Base-by-base conservation (phyloP, 1,284 basidiomycete species). In the Caloboletus firmus region DNA sequence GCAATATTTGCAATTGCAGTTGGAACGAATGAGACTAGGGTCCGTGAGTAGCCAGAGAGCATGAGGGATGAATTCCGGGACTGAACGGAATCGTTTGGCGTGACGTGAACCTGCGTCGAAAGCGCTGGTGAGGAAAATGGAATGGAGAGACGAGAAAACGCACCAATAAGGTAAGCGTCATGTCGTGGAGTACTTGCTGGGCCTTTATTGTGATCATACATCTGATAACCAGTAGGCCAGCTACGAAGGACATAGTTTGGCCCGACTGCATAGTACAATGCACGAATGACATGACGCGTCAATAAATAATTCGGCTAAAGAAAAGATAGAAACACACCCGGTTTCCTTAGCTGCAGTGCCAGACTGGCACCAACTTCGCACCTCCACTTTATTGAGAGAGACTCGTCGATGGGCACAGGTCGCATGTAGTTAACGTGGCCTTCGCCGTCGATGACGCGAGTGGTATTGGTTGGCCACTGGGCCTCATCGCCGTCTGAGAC, bases 1-100 rank as follows among this genome's bases (percentile, higher is more conserved):
- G 67, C 90, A 93, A 66, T 93, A 93, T 67, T 91, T 91, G 76
- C 91, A 93, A 26, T 73, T 69, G 64, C 91, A 93, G 35, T 79
- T 79, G 0, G 67, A 59, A 22, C 74, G 70, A 59, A 80, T 70
- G 58, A 77, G 62, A 2, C 74, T 76, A 0, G 74, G 66, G 57
- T 89, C 83, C 5, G 75, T 74, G 68, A 86, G 77, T 2, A 93
- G 78, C 91, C 91, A 93, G 55, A 83, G 73, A 2, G 88, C 87
- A 64, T 93, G 91, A 5, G 89, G 89, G 41, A 87, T 79, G 64
- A 93, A 90, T 65, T 93, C 91, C 51, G 86, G 85, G 11, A 83
- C 75, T 5, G 90, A 92, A 39, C 91, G 86, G 69, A 91, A 93
- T 37, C 80, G 78, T 30, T 65, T 71, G 41, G 72, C 69, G 26